Conservation (phyloP, 176 grass and related monocot genomes). For the Elymus sibiricus region DNA sequence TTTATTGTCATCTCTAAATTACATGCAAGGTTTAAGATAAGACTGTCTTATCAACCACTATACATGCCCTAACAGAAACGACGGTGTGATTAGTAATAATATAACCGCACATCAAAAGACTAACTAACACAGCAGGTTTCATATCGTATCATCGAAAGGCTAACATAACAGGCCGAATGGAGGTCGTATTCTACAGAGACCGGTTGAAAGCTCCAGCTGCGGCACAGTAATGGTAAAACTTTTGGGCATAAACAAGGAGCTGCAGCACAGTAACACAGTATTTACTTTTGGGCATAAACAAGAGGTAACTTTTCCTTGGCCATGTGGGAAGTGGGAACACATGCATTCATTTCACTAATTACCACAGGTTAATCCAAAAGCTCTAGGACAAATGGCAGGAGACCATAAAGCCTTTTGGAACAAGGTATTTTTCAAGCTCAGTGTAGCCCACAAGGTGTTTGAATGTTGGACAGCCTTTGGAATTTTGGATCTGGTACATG, state of each 20-base stretch:
- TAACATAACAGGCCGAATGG: neutral
- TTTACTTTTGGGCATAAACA: neutral
- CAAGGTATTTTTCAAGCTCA: constrained; percentile 23
- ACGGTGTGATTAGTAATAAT: constrained; percentile 9
- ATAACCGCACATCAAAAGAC: neutral
- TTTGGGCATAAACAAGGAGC: neutral
- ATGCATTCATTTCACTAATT: neutral
- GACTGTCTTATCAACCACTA: too few relatives aligned
- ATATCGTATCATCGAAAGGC: constrained; percentile 22
- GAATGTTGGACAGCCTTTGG: constrained; percentile 13
- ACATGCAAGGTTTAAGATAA: too few relatives aligned
- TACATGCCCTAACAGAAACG: too few relatives aligned
- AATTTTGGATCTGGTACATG: too few relatives aligned
- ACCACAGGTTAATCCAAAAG: neutral
- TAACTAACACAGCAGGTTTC: neutral
- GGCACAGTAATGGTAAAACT: neutral
- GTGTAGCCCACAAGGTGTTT: constrained; percentile 26
- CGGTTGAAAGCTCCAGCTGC: neutral
- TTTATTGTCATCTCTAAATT: too few relatives aligned
- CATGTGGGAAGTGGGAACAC: neutral
- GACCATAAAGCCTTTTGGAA: constrained; percentile 2
- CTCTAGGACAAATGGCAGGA: neutral
- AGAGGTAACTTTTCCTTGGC: neutral
- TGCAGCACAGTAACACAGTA: neutral
- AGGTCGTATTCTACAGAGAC: constrained; percentile 22